phyloP scores from a whole-genome alignment of 129 eudicot genomes.

The Heracleum sosnowskyi region DNA sequence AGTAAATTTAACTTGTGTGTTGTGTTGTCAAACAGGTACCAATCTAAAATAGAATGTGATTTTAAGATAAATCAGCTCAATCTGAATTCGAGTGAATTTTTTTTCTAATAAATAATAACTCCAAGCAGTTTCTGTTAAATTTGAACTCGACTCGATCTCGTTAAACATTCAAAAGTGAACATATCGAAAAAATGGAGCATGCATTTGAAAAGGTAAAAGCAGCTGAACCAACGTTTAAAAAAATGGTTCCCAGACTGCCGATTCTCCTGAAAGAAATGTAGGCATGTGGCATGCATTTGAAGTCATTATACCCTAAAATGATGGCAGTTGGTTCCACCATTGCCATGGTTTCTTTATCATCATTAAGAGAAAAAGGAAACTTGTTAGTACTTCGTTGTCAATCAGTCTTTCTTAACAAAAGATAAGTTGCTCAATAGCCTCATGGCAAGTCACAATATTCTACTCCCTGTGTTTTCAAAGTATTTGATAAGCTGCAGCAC shows the following conservation, averaged over 20 bases:
- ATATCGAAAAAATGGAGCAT: background rate
- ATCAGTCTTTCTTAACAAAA: background rate
- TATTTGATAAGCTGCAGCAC: too few species aligned
- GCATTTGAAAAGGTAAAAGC: background rate
- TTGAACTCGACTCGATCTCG: too few species aligned
- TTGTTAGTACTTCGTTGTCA: too few species aligned
- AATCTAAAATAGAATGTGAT: too few species aligned
- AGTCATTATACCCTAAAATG: constrained; percentile 61
- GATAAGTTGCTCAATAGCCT: background rate
- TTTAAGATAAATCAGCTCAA: too few species aligned
- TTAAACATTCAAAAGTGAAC: too few species aligned
- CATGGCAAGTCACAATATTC: background rate
- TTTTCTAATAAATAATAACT: too few species aligned
- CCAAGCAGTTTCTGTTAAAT: too few species aligned
- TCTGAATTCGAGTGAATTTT: too few species aligned
- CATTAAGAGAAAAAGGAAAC: background rate
- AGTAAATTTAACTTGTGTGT: too few species aligned
- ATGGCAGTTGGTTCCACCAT: constrained; percentile 66
- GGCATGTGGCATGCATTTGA: constrained; percentile 97
- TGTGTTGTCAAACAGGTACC: too few species aligned
- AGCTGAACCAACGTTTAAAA: constrained; percentile 89
- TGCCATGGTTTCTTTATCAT: constrained; percentile 18
- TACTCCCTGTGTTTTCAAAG: too few species aligned
- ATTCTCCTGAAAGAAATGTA: constrained; percentile 59
- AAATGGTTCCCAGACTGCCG: constrained; percentile 84